A percentile compares a stretch with the other conserved stretches of the same genome.
These are phyloP conservation scores for Fraxinus americana DNA, from an alignment of 257 asterid species.

Conservation along the genomic window DNA sequence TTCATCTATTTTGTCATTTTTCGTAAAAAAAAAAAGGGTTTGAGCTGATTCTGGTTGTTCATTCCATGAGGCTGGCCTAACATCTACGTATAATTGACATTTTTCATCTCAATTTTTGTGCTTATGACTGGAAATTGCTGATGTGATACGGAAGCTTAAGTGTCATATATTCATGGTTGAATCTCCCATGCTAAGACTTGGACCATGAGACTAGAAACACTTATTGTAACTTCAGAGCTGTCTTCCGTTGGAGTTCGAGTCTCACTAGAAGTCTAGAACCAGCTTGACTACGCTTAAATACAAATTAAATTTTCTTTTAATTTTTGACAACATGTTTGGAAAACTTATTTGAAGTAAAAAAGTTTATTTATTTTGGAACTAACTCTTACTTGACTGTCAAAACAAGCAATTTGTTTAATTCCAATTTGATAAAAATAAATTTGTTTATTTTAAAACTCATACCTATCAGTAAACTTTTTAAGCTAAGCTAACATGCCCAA, in stretches of 20 bases:
- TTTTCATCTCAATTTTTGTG: not conserved
- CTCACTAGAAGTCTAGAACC: not conserved
- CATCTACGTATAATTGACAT: not conserved
- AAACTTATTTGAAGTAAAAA: not conserved
- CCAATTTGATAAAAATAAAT: not conserved
- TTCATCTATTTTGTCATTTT: not conserved
- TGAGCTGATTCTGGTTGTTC: not conserved
- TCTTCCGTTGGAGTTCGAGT: not conserved
- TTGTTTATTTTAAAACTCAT: no score
- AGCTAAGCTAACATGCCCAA: not conserved
- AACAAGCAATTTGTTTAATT: not conserved
- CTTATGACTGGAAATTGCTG: not conserved
- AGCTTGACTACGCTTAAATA: not conserved
- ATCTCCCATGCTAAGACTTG: not conserved
- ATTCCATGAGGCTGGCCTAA: not conserved
- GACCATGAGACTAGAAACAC: not conserved
- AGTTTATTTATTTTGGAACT: no score
- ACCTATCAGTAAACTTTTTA: not conserved
- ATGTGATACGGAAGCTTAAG: not conserved
- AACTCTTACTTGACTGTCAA: not conserved
- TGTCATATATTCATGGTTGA: not conserved
- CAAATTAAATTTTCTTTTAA: not conserved
- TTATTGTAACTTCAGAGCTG: not conserved
- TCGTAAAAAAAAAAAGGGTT: not conserved
- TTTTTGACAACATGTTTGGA: not conserved